Percentiles rank a stretch among this genome's conserved stretches.
These are phyloP conservation scores for Umbilicus rupestris DNA, from an alignment of 164 flowering plant genomes.

Conservation along the genomic window DNA sequence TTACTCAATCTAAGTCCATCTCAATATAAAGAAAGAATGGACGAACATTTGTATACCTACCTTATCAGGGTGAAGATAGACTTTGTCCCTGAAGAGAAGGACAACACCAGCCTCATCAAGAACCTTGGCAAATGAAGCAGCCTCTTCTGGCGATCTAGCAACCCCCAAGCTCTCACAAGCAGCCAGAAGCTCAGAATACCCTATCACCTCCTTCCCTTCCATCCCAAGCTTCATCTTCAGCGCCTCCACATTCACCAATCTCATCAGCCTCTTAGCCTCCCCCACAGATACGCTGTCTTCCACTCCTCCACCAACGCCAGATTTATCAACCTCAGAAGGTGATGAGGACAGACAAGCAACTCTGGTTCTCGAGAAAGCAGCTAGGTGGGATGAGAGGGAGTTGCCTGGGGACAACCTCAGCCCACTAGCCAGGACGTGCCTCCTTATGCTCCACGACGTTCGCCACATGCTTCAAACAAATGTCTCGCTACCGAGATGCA, in stretches of 20 bases:
- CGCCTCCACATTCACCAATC: constrained; percentile 75
- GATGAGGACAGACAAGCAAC: neutral
- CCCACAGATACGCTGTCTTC: constrained; percentile 27
- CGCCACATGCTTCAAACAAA: neutral
- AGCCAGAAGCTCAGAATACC: constrained; percentile 46
- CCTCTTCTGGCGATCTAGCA: constrained; percentile 59
- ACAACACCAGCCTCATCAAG: constrained; percentile 89
- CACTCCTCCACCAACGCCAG: neutral
- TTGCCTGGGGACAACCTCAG: neutral
- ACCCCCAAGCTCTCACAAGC: constrained; percentile 62
- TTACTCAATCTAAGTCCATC: too few relatives aligned
- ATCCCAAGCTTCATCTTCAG: constrained; percentile 56
- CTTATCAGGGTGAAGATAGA: constrained; percentile 85
- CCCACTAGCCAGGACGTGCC: neutral
- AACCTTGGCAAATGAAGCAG: constrained; percentile 52
- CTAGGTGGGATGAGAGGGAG: neutral
- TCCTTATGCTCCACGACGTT: neutral
- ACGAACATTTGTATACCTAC: constrained; percentile 16
- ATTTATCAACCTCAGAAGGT: neutral
- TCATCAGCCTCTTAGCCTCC: constrained; percentile 74
- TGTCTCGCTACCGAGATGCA: neutral
- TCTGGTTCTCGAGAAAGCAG: neutral
- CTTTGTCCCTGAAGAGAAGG: constrained; percentile 76
- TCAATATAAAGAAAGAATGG: too few relatives aligned
- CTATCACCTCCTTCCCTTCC: constrained; percentile 55